phyloP scores from a whole-genome alignment of 495 filamentous ascomycete species.

The Tuber aestivum region DNA sequence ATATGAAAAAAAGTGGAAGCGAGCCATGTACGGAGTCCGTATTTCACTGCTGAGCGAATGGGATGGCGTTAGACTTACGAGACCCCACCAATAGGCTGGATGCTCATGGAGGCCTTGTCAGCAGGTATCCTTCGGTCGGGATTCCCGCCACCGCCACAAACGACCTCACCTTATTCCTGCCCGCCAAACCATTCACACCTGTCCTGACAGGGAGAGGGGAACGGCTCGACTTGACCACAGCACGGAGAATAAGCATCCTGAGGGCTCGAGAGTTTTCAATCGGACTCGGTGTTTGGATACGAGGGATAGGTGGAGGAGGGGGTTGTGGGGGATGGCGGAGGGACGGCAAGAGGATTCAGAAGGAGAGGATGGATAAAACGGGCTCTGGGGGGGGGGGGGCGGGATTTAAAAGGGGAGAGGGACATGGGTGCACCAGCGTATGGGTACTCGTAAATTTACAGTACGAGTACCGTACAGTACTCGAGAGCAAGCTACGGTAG shows the following conservation, averaged over 20 bases:
- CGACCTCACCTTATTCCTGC: slow-evolving; percentile 2
- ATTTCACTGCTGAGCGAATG: neutral
- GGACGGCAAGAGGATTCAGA: neutral
- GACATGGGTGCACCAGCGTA: neutral
- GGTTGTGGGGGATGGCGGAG: neutral
- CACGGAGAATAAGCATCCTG: neutral
- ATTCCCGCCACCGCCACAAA: neutral
- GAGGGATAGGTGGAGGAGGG: neutral
- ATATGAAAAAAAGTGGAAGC: neutral
- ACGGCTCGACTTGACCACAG: neutral
- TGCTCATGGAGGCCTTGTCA: neutral
- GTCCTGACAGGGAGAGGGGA: neutral
- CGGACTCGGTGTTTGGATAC: neutral
- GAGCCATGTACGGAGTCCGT: too few relatives aligned
- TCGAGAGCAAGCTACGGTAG: neutral
- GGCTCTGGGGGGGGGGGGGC: neutral
- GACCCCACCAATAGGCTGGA: neutral
- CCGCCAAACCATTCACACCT: neutral
- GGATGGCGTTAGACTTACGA: neutral
- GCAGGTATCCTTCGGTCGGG: neutral
- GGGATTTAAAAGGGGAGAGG: neutral
- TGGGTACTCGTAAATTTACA: neutral
- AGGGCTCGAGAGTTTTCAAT: neutral
- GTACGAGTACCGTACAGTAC: too few relatives aligned
- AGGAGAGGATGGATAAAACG: neutral